phyloP scores from a whole-genome alignment of 371 early-diverging fungal species.

The Amoeboaphelidium protococcarum region DNA sequence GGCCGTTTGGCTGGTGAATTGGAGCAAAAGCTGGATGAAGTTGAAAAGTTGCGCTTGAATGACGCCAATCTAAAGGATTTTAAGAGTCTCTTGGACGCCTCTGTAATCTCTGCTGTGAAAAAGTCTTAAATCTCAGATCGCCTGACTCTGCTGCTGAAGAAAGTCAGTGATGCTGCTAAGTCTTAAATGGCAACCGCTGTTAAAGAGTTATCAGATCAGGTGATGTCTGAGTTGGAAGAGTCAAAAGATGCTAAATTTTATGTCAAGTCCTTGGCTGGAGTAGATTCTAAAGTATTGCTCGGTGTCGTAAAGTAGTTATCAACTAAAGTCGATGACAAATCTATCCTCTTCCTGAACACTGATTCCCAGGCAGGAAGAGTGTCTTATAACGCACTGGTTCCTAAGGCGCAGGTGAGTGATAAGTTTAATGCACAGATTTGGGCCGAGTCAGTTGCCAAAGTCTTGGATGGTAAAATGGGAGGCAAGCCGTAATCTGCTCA shows the following conservation, averaged over 20 bases:
- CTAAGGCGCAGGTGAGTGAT: not conserved
- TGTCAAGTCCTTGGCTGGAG: too few relatives aligned
- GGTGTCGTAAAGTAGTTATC: too few relatives aligned
- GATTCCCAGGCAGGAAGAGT: too few relatives aligned
- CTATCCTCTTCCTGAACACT: too few relatives aligned
- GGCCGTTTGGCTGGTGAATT: slow-evolving; percentile 29
- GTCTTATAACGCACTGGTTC: too few relatives aligned
- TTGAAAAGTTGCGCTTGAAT: slow-evolving; percentile 5
- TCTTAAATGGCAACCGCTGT: not conserved
- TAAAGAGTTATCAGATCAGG: not conserved
- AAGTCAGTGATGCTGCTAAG: not conserved
- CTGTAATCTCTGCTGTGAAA: not conserved
- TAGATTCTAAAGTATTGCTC: too few relatives aligned
- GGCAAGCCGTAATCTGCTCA: slow-evolving; percentile 66
- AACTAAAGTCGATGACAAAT: too few relatives aligned
- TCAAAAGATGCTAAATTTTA: too few relatives aligned
- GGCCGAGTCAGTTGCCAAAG: slow-evolving; percentile 48
- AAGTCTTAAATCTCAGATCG: not conserved
- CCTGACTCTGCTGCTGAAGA: not conserved
- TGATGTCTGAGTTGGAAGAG: too few relatives aligned
- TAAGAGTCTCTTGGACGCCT: not conserved
- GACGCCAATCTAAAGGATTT: not conserved
- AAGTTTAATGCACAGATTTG: slow-evolving; percentile 59
- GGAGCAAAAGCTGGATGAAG: slow-evolving; percentile 22
- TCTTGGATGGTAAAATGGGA: slow-evolving; percentile 69